Conservation (phyloP, 352 stramenopile species). For the Nothophytophthora sp. region DNA sequence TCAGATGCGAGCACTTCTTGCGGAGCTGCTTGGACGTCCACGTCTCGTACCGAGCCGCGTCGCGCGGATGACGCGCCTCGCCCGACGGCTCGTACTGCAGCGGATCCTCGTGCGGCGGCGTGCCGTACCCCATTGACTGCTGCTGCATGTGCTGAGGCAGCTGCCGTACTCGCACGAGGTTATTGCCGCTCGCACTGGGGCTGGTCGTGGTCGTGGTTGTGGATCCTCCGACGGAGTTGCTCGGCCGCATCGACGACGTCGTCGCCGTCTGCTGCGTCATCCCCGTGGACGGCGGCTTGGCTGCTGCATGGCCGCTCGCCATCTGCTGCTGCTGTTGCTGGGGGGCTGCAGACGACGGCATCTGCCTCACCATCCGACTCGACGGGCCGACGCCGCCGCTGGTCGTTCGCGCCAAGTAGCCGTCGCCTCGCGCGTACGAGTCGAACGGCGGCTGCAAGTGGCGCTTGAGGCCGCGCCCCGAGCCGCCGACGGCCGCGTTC, state of each 20-base stretch:
- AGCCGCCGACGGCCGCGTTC: background rate
- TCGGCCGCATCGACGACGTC: no score
- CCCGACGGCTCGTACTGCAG: slow-evolving; percentile 38
- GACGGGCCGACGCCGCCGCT: no score
- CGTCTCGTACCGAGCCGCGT: slow-evolving; percentile 73
- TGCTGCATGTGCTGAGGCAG: slow-evolving; percentile 18
- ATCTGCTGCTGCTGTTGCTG: slow-evolving; percentile 6
- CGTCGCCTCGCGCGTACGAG: slow-evolving; percentile 12
- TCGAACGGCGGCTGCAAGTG: slow-evolving; percentile 37
- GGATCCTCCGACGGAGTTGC: no score
- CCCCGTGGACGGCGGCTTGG: slow-evolving; percentile 4
- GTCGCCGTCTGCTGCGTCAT: slow-evolving; percentile 13
- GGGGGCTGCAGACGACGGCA: no score
- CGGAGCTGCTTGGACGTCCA: slow-evolving; percentile 84
- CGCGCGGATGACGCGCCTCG: slow-evolving; percentile 52
- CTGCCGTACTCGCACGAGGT: no score
- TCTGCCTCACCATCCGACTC: no score
- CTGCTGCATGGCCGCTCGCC: slow-evolving; percentile 1
- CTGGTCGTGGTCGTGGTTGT: no score
- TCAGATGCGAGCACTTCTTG: slow-evolving; percentile 82
- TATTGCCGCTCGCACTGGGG: no score
- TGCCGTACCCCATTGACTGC: slow-evolving; percentile 14
- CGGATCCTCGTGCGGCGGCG: slow-evolving; percentile 35
- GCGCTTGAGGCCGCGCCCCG: slow-evolving; percentile 42
- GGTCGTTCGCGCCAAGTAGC: background rate